A percentile compares a stretch with the other conserved stretches of the same genome.
phyloP scores from a whole-genome alignment of 1,284 basidiomycete species.

The Leccinum subspadiceum region DNA sequence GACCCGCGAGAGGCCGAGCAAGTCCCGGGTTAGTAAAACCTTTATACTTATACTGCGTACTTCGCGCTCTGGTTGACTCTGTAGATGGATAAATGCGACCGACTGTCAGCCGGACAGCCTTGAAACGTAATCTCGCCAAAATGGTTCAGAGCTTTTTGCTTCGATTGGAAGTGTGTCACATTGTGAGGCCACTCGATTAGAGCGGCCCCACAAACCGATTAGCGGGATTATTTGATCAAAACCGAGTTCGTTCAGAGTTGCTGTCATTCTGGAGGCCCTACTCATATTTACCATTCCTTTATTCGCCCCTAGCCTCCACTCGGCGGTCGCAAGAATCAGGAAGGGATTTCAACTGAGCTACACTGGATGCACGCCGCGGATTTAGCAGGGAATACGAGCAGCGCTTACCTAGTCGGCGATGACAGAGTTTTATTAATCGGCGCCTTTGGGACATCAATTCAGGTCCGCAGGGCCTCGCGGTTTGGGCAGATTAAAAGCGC shows the following conservation, averaged over 20 bases:
- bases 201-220: background rate
- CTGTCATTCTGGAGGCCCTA: background rate
- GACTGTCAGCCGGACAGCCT: background rate
- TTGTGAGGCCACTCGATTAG: background rate
- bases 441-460: background rate
- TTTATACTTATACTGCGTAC: background rate
- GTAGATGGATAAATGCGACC: background rate
- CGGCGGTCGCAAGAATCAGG: background rate
- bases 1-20: background rate
- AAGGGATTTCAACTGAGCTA: background rate
- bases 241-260: background rate
- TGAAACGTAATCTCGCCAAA: background rate
- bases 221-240: background rate
- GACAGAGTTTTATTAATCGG: background rate
- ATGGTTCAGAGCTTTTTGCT: background rate
- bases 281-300: background rate
- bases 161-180: background rate
- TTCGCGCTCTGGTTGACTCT: background rate
- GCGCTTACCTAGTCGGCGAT: background rate
- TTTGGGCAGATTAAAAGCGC: background rate
- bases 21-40: background rate
- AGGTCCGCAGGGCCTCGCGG: background rate
- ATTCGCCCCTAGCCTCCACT: background rate
- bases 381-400: background rate
- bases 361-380: background rate